Evolutionary conservation across 768 basidiomycete genomes (phyloP).

Genomic region (Lentinula boryana): DNA sequence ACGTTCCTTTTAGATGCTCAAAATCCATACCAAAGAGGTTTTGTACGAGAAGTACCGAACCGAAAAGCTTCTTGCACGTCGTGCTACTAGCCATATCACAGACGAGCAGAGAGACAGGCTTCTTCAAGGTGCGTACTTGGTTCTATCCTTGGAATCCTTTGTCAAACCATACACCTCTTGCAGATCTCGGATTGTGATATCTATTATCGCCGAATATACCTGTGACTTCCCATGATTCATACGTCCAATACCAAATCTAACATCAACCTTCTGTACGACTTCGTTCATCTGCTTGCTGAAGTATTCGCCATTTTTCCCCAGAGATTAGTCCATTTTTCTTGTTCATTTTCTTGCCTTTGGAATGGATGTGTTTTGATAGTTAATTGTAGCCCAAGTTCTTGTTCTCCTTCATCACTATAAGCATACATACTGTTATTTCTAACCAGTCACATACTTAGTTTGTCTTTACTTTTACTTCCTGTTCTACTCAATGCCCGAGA

Average conservation of each 20-base stretch:
- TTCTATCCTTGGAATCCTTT: slow-evolving; percentile 3
- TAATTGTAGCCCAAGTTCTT: background rate
- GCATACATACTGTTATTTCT: background rate
- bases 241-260: background rate
- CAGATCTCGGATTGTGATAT: slow-evolving; percentile 44
- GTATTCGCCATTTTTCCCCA: background rate
- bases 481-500: background rate
- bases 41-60: slow-evolving; percentile 92
- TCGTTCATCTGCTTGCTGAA: background rate
- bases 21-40: slow-evolving; percentile 79
- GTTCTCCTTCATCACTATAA: background rate
- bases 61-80: slow-evolving; percentile 82
- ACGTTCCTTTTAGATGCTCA: slow-evolving; percentile 52
- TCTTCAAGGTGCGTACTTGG: slow-evolving; percentile 56
- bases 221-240: background rate
- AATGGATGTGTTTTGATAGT: slow-evolving; percentile 5
- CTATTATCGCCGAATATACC: background rate
- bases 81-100: slow-evolving; percentile 74
- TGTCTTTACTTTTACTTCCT: slow-evolving; percentile 3
- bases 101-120: slow-evolving; percentile 69
- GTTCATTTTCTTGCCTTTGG: background rate
- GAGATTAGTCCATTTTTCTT: background rate
- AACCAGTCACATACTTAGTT: slow-evolving; percentile 4
- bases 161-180: background rate
- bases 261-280: background rate